phyloP scores from a whole-genome alignment of 1,139 yeast species.

The Zygosaccharomyces pseudobailii region DNA sequence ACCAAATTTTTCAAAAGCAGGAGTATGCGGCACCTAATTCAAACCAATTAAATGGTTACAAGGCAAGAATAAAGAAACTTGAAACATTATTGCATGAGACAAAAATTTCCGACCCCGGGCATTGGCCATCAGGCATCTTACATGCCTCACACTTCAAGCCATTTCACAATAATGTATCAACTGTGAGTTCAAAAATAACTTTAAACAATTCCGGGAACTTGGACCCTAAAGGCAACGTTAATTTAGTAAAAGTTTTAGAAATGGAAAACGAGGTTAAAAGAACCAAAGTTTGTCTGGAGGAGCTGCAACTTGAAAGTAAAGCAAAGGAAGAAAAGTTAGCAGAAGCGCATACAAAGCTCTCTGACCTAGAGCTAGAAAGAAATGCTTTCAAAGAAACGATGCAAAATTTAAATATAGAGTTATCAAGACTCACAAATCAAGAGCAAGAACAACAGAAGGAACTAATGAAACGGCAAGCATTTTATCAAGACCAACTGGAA shows the following conservation, averaged over 20 bases:
- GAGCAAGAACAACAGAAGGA: conserved; percentile 19
- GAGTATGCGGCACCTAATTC: conserved; percentile 19
- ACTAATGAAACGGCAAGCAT: conserved; percentile 29
- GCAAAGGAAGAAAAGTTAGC: conserved; percentile 5
- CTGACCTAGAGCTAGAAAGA: conserved; percentile 25
- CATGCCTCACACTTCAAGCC: conserved; percentile 17
- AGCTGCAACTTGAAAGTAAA: conserved; percentile 6
- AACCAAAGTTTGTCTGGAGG: conserved; percentile 8
- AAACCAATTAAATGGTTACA: conserved; percentile 50
- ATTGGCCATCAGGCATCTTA: conserved; percentile 46
- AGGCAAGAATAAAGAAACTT: conserved; percentile 54
- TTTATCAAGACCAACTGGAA: conserved; percentile 25
- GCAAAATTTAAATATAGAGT: conserved; percentile 22
- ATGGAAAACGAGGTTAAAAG: conserved; percentile 11
- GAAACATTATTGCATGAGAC: conserved; percentile 66
- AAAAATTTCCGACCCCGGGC: conserved; percentile 52
- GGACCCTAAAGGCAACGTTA: conserved; percentile 6
- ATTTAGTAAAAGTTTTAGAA: conserved; percentile 4
- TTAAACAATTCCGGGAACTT: conserved; percentile 5
- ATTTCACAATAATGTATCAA: conserved; percentile 17
- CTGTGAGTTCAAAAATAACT: conserved; percentile 13
- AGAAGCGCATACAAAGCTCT: conserved; percentile 6
- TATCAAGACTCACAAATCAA: conserved; percentile 26
- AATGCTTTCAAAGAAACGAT: conserved; percentile 31
- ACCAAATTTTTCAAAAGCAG: conserved; percentile 25